Percentiles rank a stretch among this genome's conserved stretches.
These are phyloP conservation scores for Clarireedia hainanense DNA, from an alignment of 2,329 filamentous ascomycete species.

Conservation along the genomic window DNA sequence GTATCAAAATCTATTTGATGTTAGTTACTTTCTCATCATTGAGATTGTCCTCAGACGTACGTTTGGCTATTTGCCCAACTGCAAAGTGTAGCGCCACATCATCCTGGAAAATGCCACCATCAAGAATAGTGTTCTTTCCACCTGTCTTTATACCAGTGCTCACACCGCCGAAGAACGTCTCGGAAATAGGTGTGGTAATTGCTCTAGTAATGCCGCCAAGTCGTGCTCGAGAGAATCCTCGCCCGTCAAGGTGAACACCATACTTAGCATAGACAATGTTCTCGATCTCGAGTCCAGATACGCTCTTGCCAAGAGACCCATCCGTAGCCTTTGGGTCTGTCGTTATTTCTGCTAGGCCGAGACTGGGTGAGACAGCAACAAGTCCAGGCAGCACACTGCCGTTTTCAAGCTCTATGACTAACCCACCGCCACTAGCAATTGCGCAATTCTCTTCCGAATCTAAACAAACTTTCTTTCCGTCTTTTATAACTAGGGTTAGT, in stretches of 20 bases:
- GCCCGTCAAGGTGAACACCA: slow-evolving; percentile 35
- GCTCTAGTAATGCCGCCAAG: slow-evolving; percentile 38
- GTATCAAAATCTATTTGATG: slow-evolving; percentile 16
- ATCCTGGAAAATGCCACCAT: slow-evolving; percentile 35
- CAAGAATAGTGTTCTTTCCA: slow-evolving; percentile 29
- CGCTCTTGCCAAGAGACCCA: slow-evolving; percentile 31
- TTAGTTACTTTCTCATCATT: not conserved
- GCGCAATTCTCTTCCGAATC: slow-evolving; percentile 27
- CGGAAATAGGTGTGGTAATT: slow-evolving; percentile 32
- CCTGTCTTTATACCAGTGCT: slow-evolving; percentile 35
- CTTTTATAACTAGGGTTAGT: slow-evolving; percentile 33
- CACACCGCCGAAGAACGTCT: slow-evolving; percentile 34
- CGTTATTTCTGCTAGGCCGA: slow-evolving; percentile 44
- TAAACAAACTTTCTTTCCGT: slow-evolving; percentile 37
- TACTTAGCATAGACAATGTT: slow-evolving; percentile 34
- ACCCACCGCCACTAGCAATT: slow-evolving; percentile 17
- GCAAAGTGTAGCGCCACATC: slow-evolving; percentile 37
- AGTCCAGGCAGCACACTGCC: slow-evolving; percentile 42
- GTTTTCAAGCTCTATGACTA: slow-evolving; percentile 34
- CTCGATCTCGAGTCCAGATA: slow-evolving; percentile 23
- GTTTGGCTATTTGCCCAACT: slow-evolving; percentile 32
- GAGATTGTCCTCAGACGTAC: slow-evolving; percentile 16
- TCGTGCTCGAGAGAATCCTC: slow-evolving; percentile 34
- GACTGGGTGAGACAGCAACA: slow-evolving; percentile 38
- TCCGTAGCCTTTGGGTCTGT: slow-evolving; percentile 39